Evolutionary conservation across 495 filamentous ascomycete species (phyloP), one percentile per base, ranked within the genome.

Genomic region (Aspergillus bertholletiae): DNA sequence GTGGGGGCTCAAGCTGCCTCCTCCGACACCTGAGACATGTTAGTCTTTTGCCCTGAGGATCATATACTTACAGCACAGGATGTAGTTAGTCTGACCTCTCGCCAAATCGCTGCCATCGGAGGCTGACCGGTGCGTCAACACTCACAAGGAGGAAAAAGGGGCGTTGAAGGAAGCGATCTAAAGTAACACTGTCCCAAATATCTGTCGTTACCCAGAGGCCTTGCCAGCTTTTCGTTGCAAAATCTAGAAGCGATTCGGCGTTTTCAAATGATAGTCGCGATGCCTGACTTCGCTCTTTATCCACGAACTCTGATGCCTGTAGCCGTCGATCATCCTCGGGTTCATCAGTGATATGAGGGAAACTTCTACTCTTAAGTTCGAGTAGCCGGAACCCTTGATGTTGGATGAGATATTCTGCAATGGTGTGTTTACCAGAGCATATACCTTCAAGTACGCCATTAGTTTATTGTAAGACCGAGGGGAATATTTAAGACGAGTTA

Each of bases 81-180:
- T 23, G 9, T 23, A 7, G 20, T 27, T 50, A 28, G 2, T 37
- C 58, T 59, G 30, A 84, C 83, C 82, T 75, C 32, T 78, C 70
- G 32, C 74, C 74, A 62, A 81, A 90, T 45, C 93, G 84, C 58
- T 82, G 79, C 89, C 89, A 97, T 51, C 94, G 85, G 22, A 90
- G 76, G 53, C 79, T 84, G 12, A 96, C 77, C 1, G 94, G 94
- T 2, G 93, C 94, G 66, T 97, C 93, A 41, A 98, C 83, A 65
- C 88, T 92, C 54, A 97, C 79, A 15, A 97, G 82, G 47, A 98
- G 80, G 73, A 97, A 98, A 73, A 94, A 96, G 1, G 94, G 94
- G 12, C 94, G 84, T 22, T 85, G 78, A 32, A 82, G 68, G 32
- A 97, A 84, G 11, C 80, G 74, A 57, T 96, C 88, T 2, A 96